These are phyloP conservation scores for Eucalyptus regnans DNA, from an alignment of 345 rosid genomes.

Conservation along the genomic window DNA sequence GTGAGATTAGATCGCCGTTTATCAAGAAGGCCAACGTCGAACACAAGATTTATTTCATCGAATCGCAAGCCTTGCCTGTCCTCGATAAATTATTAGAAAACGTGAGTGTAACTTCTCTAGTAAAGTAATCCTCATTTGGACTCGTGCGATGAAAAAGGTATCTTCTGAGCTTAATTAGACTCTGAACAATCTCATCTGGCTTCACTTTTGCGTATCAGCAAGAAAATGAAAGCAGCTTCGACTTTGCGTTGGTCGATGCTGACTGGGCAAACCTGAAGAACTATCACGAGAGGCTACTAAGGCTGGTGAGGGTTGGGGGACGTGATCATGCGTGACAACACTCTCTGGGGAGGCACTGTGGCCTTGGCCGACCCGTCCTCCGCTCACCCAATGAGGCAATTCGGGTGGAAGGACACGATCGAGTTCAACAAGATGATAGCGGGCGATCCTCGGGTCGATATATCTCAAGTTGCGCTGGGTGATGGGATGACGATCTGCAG, in stretches of 20 bases:
- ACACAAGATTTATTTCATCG: conserved; percentile 16
- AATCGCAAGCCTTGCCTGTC: background rate
- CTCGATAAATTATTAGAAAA: background rate
- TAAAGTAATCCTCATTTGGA: background rate
- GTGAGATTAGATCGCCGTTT: conserved; percentile 17
- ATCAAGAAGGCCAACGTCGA: conserved; percentile 36
- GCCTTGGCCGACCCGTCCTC: background rate
- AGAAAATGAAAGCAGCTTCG: conserved; percentile 20
- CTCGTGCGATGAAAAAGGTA: background rate
- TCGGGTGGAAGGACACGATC: background rate
- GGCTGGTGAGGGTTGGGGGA: conserved; percentile 21
- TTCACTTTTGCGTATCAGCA: background rate
- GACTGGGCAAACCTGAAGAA: conserved; percentile 13
- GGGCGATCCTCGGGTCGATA: conserved; percentile 11
- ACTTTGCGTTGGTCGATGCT: conserved; percentile 41
- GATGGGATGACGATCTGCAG: conserved; percentile 60
- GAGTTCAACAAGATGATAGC: conserved; percentile 40
- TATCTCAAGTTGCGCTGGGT: conserved; percentile 28
- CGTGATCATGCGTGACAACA: conserved; percentile 18
- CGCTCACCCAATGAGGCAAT: background rate
- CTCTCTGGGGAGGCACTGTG: conserved; percentile 29
- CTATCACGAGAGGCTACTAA: conserved; percentile 25
- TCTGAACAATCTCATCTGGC: background rate
- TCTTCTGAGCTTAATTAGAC: background rate
- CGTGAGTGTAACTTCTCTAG: background rate